Percentiles rank a stretch among this genome's conserved stretches.
Evolutionary conservation across 768 basidiomycete genomes (phyloP).

Genomic region (Paxillus ammoniavirescens): DNA sequence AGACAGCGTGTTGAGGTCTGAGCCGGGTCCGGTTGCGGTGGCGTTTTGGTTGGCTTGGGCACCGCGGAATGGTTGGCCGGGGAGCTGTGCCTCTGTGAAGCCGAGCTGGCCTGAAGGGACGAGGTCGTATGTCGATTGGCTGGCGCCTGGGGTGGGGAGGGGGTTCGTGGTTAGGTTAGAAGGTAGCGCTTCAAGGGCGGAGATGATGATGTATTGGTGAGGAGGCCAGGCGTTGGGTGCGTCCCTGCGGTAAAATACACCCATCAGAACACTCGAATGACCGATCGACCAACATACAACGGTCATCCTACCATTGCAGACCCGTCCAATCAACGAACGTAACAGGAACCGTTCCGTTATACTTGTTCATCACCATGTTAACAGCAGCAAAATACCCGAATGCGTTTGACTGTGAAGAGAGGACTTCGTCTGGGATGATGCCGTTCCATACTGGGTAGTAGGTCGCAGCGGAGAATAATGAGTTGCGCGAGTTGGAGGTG

Average conservation of each 20-base stretch:
- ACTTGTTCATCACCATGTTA: slow-evolving; percentile 77
- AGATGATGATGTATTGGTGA: slow-evolving; percentile 76
- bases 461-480: slow-evolving; percentile 68
- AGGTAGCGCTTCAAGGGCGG: slow-evolving; percentile 75
- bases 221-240: slow-evolving; percentile 90
- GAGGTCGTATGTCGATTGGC: slow-evolving; percentile 62
- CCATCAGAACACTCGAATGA: background rate
- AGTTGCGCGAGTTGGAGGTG: slow-evolving; percentile 60
- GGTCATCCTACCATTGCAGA: slow-evolving; percentile 88
- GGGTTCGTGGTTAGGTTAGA: slow-evolving; percentile 60
- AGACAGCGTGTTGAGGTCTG: slow-evolving; percentile 58
- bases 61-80: slow-evolving; percentile 55
- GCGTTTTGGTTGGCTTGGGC: slow-evolving; percentile 39
- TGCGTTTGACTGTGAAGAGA: slow-evolving; percentile 53
- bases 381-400: slow-evolving; percentile 73
- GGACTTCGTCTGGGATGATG: slow-evolving; percentile 75
- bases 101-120: slow-evolving; percentile 83
- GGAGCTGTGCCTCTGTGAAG: slow-evolving; percentile 66
- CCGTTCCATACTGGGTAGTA: slow-evolving; percentile 88
- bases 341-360: slow-evolving; percentile 83
- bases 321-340: slow-evolving; percentile 74
- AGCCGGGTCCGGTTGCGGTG: slow-evolving; percentile 48
- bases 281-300: too few relatives aligned
- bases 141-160: slow-evolving; percentile 49
- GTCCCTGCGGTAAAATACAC: slow-evolving; percentile 47